A percentile compares a stretch with the other conserved stretches of the same genome.
Evolutionary conservation across 176 grass and related monocot genomes (phyloP).

Genomic region (Raddia distichophylla): DNA sequence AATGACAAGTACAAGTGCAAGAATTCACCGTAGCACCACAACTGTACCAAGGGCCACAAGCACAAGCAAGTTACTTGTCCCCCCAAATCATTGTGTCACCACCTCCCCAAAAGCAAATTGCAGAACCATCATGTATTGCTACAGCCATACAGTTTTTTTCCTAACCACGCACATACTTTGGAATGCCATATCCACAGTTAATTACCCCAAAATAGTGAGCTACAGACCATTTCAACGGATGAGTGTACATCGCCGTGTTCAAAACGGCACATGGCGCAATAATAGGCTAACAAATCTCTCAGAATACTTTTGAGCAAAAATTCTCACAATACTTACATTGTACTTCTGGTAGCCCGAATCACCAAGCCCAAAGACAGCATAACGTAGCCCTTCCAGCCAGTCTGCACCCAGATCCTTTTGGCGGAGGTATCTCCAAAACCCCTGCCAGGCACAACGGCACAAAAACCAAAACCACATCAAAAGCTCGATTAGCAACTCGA

Average conservation of each 20-base stretch:
- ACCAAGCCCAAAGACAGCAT: slow-evolving; percentile 86
- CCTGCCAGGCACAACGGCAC: slow-evolving; percentile 31
- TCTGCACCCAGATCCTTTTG: slow-evolving; percentile 53
- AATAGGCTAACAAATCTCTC: not conserved
- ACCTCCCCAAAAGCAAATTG: not conserved
- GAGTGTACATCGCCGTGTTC: not conserved
- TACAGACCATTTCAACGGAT: not conserved
- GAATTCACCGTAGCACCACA: not conserved
- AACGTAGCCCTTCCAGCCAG: slow-evolving; percentile 67
- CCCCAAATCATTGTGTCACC: not conserved
- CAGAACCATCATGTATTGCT: not conserved
- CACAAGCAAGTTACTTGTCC: slow-evolving; percentile 1
- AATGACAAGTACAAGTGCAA: not conserved
- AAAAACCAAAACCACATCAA: slow-evolving; percentile 9
- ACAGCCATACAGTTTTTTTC: not conserved
- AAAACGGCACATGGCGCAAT: not conserved
- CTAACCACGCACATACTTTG: not conserved
- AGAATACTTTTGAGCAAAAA: too few species aligned
- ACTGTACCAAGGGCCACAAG: not conserved
- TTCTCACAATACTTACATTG: slow-evolving; percentile 55
- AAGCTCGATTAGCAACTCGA: slow-evolving; percentile 12
- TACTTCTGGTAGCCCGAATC: slow-evolving; percentile 99
- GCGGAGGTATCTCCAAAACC: slow-evolving; percentile 78
- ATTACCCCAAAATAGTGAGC: not conserved
- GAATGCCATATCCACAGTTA: not conserved